phyloP scores from a whole-genome alignment of 1,284 basidiomycete genomes.

The Cystobasidium slooffiae region DNA sequence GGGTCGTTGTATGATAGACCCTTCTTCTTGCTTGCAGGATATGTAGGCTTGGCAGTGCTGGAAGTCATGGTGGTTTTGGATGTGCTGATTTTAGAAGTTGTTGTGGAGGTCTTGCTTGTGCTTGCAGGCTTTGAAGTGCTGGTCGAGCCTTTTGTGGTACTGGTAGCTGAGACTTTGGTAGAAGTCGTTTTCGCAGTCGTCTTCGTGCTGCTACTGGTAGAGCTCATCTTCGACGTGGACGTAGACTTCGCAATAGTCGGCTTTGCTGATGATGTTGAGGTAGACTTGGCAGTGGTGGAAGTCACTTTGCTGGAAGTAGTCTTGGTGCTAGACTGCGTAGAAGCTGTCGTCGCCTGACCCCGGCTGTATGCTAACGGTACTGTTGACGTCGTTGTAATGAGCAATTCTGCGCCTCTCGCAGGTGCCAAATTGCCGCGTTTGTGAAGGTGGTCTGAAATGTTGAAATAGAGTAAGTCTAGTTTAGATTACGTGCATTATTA shows the following conservation, averaged over 20 bases:
- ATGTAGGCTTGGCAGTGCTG: conserved; percentile 11
- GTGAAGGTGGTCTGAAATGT: no score
- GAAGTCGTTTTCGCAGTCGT: conserved; percentile 11
- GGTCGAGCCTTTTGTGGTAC: not conserved
- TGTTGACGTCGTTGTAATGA: no score
- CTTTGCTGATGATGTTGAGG: not conserved
- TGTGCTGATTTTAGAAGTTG: not conserved
- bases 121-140: not conserved
- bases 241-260: not conserved
- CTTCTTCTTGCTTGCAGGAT: conserved; percentile 39
- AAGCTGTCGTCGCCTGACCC: not conserved
- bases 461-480: no score
- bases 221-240: not conserved
- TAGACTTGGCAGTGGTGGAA: conserved; percentile 2
- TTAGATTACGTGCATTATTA: no score
- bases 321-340: not conserved
- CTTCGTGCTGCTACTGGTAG: not conserved
- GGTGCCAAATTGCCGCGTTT: no score
- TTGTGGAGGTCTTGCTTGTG: conserved; percentile 4
- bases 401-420: no score
- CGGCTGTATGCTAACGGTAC: no score
- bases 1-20: conserved; percentile 37
- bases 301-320: conserved; percentile 3
- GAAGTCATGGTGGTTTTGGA: not conserved
- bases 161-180: not conserved